A percentile compares a stretch with the other conserved stretches of the same genome.
Conservation (phyloP, 805 yeast genomes). For the Hanseniaspora thailandica region DNA sequence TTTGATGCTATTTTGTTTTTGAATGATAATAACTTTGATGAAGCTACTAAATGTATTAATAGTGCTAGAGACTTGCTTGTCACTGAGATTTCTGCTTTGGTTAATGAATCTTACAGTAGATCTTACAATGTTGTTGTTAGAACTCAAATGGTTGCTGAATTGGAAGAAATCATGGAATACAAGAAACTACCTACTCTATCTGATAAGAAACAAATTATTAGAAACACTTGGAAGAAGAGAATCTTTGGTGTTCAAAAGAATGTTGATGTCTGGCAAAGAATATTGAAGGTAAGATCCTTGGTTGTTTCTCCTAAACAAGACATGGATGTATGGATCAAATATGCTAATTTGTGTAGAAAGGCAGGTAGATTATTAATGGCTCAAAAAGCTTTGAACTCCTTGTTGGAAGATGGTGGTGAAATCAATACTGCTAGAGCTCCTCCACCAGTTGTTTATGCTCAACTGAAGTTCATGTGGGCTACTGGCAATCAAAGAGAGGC, state of each 20-base stretch:
- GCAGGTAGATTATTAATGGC: constrained; percentile 87
- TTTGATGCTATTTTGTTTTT: constrained; percentile 80
- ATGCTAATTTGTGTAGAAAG: constrained; percentile 90
- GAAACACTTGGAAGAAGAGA: constrained; percentile 90
- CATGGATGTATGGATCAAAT: constrained; percentile 95
- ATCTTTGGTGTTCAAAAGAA: constrained; percentile 88
- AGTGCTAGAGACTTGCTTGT: constrained; percentile 81
- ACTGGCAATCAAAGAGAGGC: constrained; percentile 84
- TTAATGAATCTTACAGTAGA: constrained; percentile 89
- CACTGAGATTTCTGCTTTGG: constrained; percentile 87
- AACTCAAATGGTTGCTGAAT: constrained; percentile 92
- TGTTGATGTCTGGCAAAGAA: constrained; percentile 98
- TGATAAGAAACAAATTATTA: constrained; percentile 62
- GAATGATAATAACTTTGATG: constrained; percentile 75
- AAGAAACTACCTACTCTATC: constrained; percentile 76
- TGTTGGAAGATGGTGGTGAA: constrained; percentile 63
- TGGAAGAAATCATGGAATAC: constrained; percentile 87
- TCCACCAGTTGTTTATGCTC: constrained; percentile 95
- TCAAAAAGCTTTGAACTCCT: constrained; percentile 72
- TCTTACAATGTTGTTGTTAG: constrained; percentile 95
- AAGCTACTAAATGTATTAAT: constrained; percentile 65
- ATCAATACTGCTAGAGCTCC: constrained; percentile 66
- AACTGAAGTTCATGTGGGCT: constrained; percentile 93
- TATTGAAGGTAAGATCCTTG: constrained; percentile 81
- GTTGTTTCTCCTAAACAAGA: constrained; percentile 93